These are phyloP conservation scores for Ramalina intermedia DNA, from an alignment of 495 filamentous ascomycete genomes.

Conservation along the genomic window DNA sequence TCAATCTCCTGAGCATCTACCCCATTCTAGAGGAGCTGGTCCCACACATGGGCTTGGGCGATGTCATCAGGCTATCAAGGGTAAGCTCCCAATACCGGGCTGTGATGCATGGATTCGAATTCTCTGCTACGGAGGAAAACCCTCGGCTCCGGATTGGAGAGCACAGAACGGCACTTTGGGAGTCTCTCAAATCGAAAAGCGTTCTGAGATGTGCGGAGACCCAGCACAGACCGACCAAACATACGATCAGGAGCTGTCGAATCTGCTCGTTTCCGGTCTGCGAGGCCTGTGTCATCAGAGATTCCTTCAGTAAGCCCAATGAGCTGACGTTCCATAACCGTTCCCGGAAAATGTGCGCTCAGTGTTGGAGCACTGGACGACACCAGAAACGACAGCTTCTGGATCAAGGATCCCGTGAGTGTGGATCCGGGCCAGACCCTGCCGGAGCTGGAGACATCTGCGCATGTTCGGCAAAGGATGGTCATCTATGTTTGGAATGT, in stretches of 20 bases:
- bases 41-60: constrained; percentile 11
- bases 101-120: constrained; percentile 14
- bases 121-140: not conserved
- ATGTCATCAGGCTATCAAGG: constrained; percentile 15
- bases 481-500: constrained; percentile 16
- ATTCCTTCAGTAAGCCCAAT: constrained; percentile 12
- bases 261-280: constrained; percentile 19
- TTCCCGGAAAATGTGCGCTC: constrained; percentile 11
- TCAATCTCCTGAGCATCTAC: constrained; percentile 12
- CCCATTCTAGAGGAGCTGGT: constrained; percentile 13
- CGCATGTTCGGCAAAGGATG: constrained; percentile 16
- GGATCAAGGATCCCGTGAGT: not conserved
- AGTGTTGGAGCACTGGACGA: constrained; percentile 10
- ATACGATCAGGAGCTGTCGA: constrained; percentile 11
- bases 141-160: constrained; percentile 9
- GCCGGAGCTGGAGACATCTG: constrained; percentile 4
- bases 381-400: constrained; percentile 7
- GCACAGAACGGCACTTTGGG: constrained; percentile 15
- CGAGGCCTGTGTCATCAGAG: constrained; percentile 18
- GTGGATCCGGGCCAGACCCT: not conserved
- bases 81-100: constrained; percentile 11
- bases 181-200: constrained; percentile 13
- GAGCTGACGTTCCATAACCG: constrained; percentile 14
- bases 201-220: constrained; percentile 11
- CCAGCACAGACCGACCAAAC: constrained; percentile 10